Conservation (phyloP, 768 basidiomycete species). For the Antrodiella citrinella region DNA sequence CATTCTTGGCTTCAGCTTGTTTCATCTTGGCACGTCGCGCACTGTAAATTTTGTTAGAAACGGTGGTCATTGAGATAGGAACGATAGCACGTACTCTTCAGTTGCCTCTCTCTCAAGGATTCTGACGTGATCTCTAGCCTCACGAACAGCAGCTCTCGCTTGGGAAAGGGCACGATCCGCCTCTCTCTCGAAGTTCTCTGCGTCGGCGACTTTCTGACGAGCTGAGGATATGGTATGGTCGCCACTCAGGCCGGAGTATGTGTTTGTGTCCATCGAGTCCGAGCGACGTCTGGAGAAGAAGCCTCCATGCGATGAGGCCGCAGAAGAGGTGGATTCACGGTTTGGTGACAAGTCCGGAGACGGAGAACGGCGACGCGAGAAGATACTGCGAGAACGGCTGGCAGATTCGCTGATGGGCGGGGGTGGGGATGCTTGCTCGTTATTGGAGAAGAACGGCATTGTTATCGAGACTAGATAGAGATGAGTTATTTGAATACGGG, state of each 20-base stretch:
- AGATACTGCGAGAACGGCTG: conserved; percentile 15
- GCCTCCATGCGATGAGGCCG: conserved; percentile 7
- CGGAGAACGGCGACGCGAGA: conserved; percentile 13
- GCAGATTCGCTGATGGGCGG: conserved; percentile 13
- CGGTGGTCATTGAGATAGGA: conserved; percentile 1
- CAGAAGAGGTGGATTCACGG: not conserved
- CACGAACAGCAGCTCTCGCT: conserved; percentile 37
- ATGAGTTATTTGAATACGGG: not conserved
- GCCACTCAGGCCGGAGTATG: conserved; percentile 10
- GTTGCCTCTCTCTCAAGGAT: conserved; percentile 42
- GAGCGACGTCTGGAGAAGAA: conserved; percentile 22
- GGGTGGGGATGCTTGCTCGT: conserved; percentile 8
- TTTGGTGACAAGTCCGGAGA: not conserved
- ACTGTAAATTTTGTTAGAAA: conserved; percentile 21
- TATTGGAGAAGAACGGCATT: conserved; percentile 23
- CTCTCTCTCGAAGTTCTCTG: conserved; percentile 41
- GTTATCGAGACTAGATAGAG: not conserved
- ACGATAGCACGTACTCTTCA: conserved; percentile 36
- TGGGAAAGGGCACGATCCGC: conserved; percentile 42
- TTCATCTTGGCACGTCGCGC: conserved; percentile 43
- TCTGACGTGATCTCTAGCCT: conserved; percentile 40
- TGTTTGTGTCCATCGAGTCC: not conserved
- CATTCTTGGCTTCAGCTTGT: conserved; percentile 41
- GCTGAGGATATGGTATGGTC: conserved; percentile 43
- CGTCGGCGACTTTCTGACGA: conserved; percentile 41